Evolutionary conservation across 345 rosid species (phyloP).

Genomic region (Citrus australasica): DNA sequence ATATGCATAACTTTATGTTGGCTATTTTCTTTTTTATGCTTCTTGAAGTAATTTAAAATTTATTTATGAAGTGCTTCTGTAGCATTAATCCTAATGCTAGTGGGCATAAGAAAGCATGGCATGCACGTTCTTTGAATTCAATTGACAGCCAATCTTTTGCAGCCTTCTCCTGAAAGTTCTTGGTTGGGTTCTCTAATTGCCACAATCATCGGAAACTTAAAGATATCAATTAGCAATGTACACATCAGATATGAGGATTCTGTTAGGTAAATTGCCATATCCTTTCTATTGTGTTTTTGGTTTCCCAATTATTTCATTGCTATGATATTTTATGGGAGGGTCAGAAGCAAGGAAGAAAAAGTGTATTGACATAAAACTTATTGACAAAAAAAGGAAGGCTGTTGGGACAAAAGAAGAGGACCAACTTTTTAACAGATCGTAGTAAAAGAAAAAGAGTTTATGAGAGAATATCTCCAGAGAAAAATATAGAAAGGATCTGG

Average conservation of each 20-base stretch:
- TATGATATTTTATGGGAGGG: not conserved
- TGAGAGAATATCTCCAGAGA: not conserved
- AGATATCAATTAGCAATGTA: conserved; percentile 96
- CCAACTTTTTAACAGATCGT: not conserved
- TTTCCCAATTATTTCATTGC: not conserved
- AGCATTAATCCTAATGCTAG: not conserved
- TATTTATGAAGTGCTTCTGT: not conserved
- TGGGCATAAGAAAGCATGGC: not conserved
- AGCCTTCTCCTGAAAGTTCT: conserved; percentile 80
- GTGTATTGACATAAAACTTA: not conserved
- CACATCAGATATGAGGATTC: conserved; percentile 97
- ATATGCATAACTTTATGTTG: not conserved
- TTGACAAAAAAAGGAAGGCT: not conserved
- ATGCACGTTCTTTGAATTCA: not conserved
- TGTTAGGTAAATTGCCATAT: conserved; percentile 53
- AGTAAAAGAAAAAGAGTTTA: not conserved
- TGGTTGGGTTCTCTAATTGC: conserved; percentile 94
- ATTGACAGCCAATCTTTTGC: conserved; percentile 37
- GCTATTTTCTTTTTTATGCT: not conserved
- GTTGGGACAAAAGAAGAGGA: not conserved
- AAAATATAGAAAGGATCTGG: not conserved
- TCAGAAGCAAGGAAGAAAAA: not conserved
- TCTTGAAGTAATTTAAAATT: not conserved
- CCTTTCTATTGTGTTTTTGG: conserved; percentile 5
- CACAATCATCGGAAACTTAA: conserved; percentile 94